Percentiles rank a stretch among this genome's conserved stretches.
phyloP scores from a whole-genome alignment of 163 green algal species.

The Smithsoniella earleae region DNA sequence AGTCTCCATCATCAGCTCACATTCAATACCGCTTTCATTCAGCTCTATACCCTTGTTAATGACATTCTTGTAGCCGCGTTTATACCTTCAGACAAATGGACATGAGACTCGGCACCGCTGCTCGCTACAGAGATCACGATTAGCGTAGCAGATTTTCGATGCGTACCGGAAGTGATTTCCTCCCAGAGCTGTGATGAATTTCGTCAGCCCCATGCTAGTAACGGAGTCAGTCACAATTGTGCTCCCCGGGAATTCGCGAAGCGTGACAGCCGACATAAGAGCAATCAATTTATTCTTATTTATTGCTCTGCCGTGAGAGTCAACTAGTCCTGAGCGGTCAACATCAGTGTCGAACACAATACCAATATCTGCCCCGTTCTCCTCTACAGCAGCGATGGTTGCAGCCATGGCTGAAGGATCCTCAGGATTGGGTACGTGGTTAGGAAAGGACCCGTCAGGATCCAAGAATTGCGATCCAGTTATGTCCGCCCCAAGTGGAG shows the following conservation, averaged over 20 bases:
- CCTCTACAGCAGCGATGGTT: conserved; percentile 34
- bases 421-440: conserved; percentile 92
- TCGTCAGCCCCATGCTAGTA: conserved; percentile 74
- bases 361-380: conserved; percentile 63
- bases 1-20: conserved; percentile 95
- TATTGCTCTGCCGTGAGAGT: conserved; percentile 45
- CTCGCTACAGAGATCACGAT: too few relatives aligned
- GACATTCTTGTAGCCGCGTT: conserved; percentile 93
- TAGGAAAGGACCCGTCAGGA: conserved; percentile 85
- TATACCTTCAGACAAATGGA: conserved; percentile 70
- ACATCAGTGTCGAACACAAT: conserved; percentile 95
- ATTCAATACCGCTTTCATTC: conserved; percentile 64
- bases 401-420: conserved; percentile 73
- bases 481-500: conserved; percentile 75
- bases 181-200: conserved; percentile 70
- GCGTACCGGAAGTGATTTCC: conserved; percentile 62
- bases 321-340: conserved; percentile 73
- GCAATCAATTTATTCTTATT: conserved; percentile 69
- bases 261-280: conserved; percentile 68
- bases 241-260: conserved; percentile 71
- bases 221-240: conserved; percentile 92
- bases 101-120: too few relatives aligned
- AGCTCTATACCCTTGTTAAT: conserved; percentile 83
- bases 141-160: not conserved
- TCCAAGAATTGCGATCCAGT: conserved; percentile 77